Evolutionary conservation across 2,329 filamentous ascomycete species (phyloP).

Genomic region (Pseudogymnoascus destructans): DNA sequence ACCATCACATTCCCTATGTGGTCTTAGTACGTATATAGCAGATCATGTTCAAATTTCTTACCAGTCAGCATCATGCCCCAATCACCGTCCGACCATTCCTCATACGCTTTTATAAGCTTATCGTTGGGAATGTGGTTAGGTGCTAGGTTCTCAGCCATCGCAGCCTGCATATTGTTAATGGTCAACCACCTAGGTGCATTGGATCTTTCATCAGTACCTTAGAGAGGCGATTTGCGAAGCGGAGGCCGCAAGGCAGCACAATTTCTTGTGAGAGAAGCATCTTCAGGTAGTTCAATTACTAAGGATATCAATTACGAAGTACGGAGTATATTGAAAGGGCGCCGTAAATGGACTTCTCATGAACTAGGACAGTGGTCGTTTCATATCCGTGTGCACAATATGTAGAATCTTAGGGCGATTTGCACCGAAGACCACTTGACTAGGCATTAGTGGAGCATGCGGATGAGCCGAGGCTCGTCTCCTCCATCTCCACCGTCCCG

Average conservation of each 20-base stretch:
- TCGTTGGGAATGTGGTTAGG: slow-evolving; percentile 32
- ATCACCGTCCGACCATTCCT: slow-evolving; percentile 38
- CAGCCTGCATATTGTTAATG: slow-evolving; percentile 29
- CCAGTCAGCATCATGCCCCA: slow-evolving; percentile 41
- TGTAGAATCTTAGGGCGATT: too few relatives aligned
- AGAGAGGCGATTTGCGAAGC: slow-evolving; percentile 40
- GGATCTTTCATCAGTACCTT: slow-evolving; percentile 22
- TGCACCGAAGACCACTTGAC: not conserved
- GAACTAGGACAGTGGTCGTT: not conserved
- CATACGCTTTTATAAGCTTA: slow-evolving; percentile 34
- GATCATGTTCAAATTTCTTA: slow-evolving; percentile 11
- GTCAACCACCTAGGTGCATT: not conserved
- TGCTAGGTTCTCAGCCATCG: slow-evolving; percentile 36
- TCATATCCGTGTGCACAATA: too few relatives aligned
- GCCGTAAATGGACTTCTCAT: not conserved
- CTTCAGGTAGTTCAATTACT: not conserved
- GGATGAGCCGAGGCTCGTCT: not conserved
- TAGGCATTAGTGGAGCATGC: not conserved
- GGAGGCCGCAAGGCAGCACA: slow-evolving; percentile 39
- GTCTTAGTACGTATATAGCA: not conserved
- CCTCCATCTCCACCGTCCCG: too few relatives aligned
- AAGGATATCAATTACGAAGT: not conserved
- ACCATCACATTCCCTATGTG: not conserved
- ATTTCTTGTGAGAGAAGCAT: slow-evolving; percentile 3
- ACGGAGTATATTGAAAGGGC: not conserved